Base-by-base conservation (phyloP, 306 rosid species). In the Prosopis cineraria region DNA sequence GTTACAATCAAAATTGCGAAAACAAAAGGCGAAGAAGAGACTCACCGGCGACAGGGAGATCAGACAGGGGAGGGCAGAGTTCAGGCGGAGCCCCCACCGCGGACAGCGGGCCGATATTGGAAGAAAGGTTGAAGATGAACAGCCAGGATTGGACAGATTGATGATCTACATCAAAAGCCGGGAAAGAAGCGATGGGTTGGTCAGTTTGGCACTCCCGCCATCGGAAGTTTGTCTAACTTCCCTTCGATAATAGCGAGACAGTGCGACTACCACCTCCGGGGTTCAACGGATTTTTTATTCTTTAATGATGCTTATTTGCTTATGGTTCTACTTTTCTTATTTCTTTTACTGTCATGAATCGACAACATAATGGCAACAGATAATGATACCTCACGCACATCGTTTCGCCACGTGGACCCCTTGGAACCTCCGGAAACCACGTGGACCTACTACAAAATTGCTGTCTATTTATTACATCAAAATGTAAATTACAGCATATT, bases 31-130 rank as follows among this genome's bases (percentile, higher is more conserved):
- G 68, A 74, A 40, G 16, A 50, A 3, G 22, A 63, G 20, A 75
- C 90, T 89, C 48, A 88, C 90, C 89, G 83, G 48, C 29, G 25
- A 65, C 0, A 5, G 31, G 7, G 70, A 10, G 48, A 65, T 36
- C 10, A 19, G 70, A 10, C 36, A 36, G 27, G 31, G 31, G 10
- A 64, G 29, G 45, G 29, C 45, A 14, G 45, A 16, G 45, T n/a
- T 36, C 10, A 34, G 70, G 70, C 70, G 3, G 29, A 64, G 70
- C 70, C 70, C 44, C 70, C 70, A 45, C 70, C 45, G 70, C 3
- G 45, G 70, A 34, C 27, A 29, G 70, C 34, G 45, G 70, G 70
- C 70, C 4, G 70, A 64, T 27, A 64, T 36, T 64, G 3, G 27
- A 29, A 36, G 31, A 20, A 7, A 65, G 47, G 30, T 10, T 3